Evolutionary conservation across 2,329 filamentous ascomycete species (phyloP).

Genomic region (Phoma sp.): DNA sequence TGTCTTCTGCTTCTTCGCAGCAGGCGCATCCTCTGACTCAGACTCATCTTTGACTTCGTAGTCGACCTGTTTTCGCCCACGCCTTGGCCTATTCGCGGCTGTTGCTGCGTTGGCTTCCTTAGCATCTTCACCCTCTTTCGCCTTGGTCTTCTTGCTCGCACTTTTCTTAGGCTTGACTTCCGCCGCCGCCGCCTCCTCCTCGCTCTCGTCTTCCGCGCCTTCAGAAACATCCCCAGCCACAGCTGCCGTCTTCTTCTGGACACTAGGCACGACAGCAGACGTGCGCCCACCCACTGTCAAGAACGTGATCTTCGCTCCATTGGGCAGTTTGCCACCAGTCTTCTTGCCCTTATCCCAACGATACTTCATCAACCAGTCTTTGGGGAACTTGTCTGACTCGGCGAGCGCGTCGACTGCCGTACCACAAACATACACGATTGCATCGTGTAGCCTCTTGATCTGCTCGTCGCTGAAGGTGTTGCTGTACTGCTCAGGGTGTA

Average conservation of each 20-base stretch:
- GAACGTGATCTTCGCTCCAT: constrained; percentile 82
- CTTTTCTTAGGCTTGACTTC: constrained; percentile 39
- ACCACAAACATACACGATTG: constrained; percentile 79
- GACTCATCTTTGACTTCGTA: constrained; percentile 25
- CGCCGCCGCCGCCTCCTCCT: constrained; percentile 27
- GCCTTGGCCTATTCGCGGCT: constrained; percentile 19
- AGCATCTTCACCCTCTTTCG: constrained; percentile 13
- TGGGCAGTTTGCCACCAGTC: constrained; percentile 71
- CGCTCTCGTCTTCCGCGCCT: constrained; percentile 30
- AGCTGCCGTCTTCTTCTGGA: constrained; percentile 81
- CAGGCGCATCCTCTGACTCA: constrained; percentile 26
- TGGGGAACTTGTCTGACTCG: constrained; percentile 83
- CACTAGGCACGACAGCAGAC: constrained; percentile 81
- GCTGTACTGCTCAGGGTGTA: constrained; percentile 93
- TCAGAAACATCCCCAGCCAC: constrained; percentile 61
- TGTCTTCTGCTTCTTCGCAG: constrained; percentile 36
- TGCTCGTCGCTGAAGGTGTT: constrained; percentile 77
- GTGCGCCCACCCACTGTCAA: constrained; percentile 90
- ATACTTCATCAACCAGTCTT: constrained; percentile 83
- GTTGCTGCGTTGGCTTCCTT: constrained; percentile 5
- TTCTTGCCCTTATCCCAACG: constrained; percentile 91
- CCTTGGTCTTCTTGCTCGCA: constrained; percentile 41
- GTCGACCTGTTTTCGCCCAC: constrained; percentile 29
- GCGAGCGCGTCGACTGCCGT: constrained; percentile 78
- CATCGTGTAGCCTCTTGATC: constrained; percentile 72